phyloP scores from a whole-genome alignment of 176 grass and related monocot genomes.

The maize (Zea mays) region DNA sequence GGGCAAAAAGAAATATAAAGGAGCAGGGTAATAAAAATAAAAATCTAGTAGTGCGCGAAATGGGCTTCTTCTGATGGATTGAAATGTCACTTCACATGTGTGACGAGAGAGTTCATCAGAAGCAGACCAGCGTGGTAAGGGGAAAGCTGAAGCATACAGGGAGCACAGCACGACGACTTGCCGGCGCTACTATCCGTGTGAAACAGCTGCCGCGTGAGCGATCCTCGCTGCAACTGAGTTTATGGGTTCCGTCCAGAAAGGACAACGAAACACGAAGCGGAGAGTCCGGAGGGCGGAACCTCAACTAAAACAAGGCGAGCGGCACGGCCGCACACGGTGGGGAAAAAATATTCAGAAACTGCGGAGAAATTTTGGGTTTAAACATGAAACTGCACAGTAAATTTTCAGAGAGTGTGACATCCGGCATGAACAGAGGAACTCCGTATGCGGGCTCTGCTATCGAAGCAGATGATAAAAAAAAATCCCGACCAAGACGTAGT shows the following conservation, averaged over 20 bases:
- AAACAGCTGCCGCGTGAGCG: constrained; percentile 26
- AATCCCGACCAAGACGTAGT: not conserved
- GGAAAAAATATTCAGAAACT: not conserved
- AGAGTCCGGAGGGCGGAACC: constrained; percentile 25
- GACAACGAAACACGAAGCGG: constrained; percentile 48
- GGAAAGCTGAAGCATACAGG: not conserved
- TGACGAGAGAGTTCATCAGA: constrained; percentile 10
- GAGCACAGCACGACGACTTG: constrained; percentile 14
- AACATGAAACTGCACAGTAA: constrained; percentile 29
- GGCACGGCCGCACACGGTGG: not conserved
- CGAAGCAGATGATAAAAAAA: not conserved
- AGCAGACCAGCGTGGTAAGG: not conserved
- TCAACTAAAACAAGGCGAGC: not conserved
- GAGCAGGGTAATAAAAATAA: not conserved
- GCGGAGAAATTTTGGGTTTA: not conserved
- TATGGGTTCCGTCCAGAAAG: constrained; percentile 21
- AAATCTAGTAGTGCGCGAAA: not conserved
- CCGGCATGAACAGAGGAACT: not conserved
- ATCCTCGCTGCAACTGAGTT: constrained; percentile 20
- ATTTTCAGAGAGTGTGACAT: constrained; percentile 18
- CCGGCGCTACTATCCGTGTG: constrained; percentile 10
- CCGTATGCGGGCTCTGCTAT: not conserved
- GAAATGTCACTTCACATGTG: not conserved
- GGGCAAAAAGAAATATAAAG: not conserved
- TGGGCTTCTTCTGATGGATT: not conserved